Evolutionary conservation across 768 basidiomycete genomes (phyloP).

Genomic region (Lyophyllum atratum): DNA sequence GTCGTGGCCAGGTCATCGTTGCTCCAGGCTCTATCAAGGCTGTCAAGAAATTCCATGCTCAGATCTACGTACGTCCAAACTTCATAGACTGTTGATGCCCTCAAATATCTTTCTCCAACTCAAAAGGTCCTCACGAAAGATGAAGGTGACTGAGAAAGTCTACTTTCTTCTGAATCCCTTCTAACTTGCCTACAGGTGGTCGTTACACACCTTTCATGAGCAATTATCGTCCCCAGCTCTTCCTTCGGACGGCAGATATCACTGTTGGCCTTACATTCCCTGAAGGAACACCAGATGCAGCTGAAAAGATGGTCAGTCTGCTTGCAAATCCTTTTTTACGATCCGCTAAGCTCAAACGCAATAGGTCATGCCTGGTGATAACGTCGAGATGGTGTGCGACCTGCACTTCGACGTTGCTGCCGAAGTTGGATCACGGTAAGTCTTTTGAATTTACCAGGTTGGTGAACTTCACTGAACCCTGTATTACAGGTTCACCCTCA

Average conservation of each 20-base stretch:
- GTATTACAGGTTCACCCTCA: slow-evolving; percentile 72
- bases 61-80: slow-evolving; percentile 69
- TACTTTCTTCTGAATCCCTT: slow-evolving; percentile 13
- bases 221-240: slow-evolving; percentile 94
- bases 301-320: slow-evolving; percentile 78
- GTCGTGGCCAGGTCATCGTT: slow-evolving; percentile 90
- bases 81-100: neutral
- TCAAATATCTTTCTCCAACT: neutral
- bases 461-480: slow-evolving; percentile 5
- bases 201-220: slow-evolving; percentile 91
- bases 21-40: slow-evolving; percentile 90
- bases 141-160: slow-evolving; percentile 46
- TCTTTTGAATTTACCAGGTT: neutral
- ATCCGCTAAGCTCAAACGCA: slow-evolving; percentile 1
- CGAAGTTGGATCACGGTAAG: slow-evolving; percentile 80
- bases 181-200: slow-evolving; percentile 46
- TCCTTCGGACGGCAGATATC: slow-evolving; percentile 93
- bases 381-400: slow-evolving; percentile 88
- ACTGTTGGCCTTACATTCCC: slow-evolving; percentile 87
- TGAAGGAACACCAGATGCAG: slow-evolving; percentile 74
- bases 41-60: slow-evolving; percentile 93
- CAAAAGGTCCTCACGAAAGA: slow-evolving; percentile 81
- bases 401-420: slow-evolving; percentile 86
- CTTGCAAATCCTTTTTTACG: neutral
- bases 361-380: slow-evolving; percentile 96